Percentiles rank a stretch among this genome's conserved stretches.
These are phyloP conservation scores for Tremellales sp. DNA, from an alignment of 1,284 basidiomycete species.

Conservation along the genomic window DNA sequence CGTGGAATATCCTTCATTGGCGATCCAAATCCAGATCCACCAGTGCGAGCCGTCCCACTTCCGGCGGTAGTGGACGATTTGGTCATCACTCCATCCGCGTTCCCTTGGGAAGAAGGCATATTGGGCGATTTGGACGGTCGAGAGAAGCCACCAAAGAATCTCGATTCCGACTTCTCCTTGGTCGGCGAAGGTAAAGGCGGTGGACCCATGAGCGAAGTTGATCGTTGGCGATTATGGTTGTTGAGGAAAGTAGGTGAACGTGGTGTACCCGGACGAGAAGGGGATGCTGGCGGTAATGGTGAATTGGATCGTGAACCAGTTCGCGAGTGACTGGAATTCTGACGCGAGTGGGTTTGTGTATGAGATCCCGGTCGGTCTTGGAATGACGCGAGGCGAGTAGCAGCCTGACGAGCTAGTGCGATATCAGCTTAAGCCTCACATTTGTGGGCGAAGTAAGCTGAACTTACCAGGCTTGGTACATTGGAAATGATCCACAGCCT, in stretches of 20 bases:
- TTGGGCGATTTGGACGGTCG: not conserved
- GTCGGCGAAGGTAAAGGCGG: slow-evolving; percentile 3
- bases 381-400: slow-evolving; percentile 19
- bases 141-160: not conserved
- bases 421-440: slow-evolving; percentile 4
- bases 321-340: slow-evolving; percentile 14
- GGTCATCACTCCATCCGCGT: too few species aligned
- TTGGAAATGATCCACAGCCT: slow-evolving; percentile 35
- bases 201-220: slow-evolving; percentile 5
- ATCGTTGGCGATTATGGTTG: not conserved
- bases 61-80: not conserved
- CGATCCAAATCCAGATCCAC: not conserved
- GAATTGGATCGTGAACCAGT: slow-evolving; percentile 11
- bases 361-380: slow-evolving; percentile 12
- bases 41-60: not conserved
- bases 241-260: not conserved
- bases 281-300: not conserved
- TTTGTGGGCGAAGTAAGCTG: not conserved
- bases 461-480: slow-evolving; percentile 27
- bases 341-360: slow-evolving; percentile 7
- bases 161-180: slow-evolving; percentile 1
- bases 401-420: slow-evolving; percentile 7
- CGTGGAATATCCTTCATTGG: not conserved
- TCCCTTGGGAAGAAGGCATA: too few species aligned
- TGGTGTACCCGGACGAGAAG: slow-evolving; percentile 13